These are phyloP conservation scores for Rosellinia necatrix DNA, from an alignment of 2,329 filamentous ascomycete genomes.

Conservation along the genomic window DNA sequence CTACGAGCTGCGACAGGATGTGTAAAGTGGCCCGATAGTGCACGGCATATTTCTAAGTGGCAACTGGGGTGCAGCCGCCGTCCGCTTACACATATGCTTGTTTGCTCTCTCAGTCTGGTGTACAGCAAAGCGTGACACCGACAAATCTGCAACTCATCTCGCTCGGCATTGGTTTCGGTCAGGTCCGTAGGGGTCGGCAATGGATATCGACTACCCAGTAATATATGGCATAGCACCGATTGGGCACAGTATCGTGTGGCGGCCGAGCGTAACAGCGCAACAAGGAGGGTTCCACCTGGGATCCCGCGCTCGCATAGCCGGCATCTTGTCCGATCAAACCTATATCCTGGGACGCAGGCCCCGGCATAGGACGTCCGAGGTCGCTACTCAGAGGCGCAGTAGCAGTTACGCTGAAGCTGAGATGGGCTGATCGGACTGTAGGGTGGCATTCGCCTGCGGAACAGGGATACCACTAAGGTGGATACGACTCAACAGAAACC, in stretches of 20 bases:
- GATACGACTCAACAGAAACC: too few relatives aligned
- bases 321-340: constrained; percentile 1
- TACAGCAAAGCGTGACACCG: constrained; percentile 16
- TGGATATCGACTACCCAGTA: background rate
- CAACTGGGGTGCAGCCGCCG: constrained; percentile 12
- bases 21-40: constrained; percentile 22
- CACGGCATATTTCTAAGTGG: constrained; percentile 16
- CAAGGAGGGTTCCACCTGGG: constrained; percentile 3
- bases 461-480: background rate
- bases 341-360: background rate
- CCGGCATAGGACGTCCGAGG: background rate
- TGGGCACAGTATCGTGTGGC: background rate
- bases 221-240: background rate
- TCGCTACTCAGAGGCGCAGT: background rate
- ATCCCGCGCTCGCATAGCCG: constrained; percentile 1
- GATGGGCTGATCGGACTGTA: background rate
- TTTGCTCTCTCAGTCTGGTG: constrained; percentile 2
- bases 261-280: background rate
- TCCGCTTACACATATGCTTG: constrained; percentile 16
- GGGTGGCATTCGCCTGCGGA: background rate
- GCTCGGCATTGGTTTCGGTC: constrained; percentile 8
- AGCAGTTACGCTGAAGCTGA: background rate
- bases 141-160: constrained; percentile 3
- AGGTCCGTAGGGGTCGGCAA: background rate
- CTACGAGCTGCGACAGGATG: constrained; percentile 26